phyloP scores from a whole-genome alignment of 139 green algal genomes.

The Chlamydomonas asymmetrica region DNA sequence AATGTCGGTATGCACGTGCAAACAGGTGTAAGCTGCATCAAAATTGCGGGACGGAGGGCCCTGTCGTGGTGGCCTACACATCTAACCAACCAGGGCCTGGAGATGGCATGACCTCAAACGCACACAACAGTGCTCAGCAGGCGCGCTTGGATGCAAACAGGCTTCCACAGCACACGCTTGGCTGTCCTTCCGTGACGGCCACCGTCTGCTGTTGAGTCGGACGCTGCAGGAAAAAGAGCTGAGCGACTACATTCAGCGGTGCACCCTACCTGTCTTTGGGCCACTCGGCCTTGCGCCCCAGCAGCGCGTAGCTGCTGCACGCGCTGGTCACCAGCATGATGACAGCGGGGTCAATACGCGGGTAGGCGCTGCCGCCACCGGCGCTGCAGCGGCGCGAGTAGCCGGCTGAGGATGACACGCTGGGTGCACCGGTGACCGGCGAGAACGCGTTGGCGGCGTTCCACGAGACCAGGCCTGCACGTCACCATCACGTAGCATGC shows the following conservation, averaged over 20 bases:
- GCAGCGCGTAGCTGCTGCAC: slow-evolving; percentile 38
- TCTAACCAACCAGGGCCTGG: too few species aligned
- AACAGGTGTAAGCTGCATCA: too few species aligned
- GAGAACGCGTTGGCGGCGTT: slow-evolving; percentile 5
- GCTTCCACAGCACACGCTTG: too few species aligned
- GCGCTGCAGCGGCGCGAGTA: slow-evolving; percentile 3
- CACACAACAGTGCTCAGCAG: too few species aligned
- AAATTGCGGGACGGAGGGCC: too few species aligned
- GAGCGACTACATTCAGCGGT: background rate
- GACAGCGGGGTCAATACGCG: slow-evolving; percentile 76
- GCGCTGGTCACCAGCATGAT: slow-evolving; percentile 66
- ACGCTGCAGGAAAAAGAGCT: background rate
- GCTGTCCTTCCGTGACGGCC: too few species aligned
- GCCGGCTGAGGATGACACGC: background rate
- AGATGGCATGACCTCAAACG: too few species aligned
- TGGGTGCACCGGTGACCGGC: background rate
- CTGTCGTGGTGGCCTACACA: too few species aligned
- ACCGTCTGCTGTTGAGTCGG: too few species aligned
- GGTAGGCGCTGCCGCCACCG: slow-evolving; percentile 21
- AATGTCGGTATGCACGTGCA: too few species aligned
- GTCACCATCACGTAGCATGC: too few species aligned
- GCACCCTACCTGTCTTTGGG: slow-evolving; percentile 28
- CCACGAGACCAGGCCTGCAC: slow-evolving; percentile 5
- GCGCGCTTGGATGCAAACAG: too few species aligned
- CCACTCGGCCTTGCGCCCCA: slow-evolving; percentile 80